These are phyloP conservation scores for Leucoagaricus sp. DNA, from an alignment of 1,284 basidiomycete species.

Conservation along the genomic window DNA sequence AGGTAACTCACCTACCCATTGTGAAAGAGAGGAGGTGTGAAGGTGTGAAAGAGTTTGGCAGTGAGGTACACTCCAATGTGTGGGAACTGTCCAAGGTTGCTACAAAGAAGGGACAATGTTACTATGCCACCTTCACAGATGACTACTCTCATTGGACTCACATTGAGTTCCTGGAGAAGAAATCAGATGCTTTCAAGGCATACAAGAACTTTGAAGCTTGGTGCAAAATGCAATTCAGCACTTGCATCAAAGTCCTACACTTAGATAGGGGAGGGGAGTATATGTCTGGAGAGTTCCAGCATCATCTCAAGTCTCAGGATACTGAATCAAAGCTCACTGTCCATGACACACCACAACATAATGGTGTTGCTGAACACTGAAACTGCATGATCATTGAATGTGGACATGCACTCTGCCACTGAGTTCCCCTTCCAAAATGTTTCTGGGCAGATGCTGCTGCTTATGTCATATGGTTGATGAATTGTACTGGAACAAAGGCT, in stretches of 20 bases:
- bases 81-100: conserved; percentile 34
- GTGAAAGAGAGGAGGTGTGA: not conserved
- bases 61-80: conserved; percentile 28
- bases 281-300: conserved; percentile 25
- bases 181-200: conserved; percentile 26
- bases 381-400: conserved; percentile 32
- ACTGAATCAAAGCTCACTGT: conserved; percentile 29
- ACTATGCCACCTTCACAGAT: conserved; percentile 35
- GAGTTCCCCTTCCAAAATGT: conserved; percentile 12
- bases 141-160: conserved; percentile 27
- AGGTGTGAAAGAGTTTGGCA: conserved; percentile 4
- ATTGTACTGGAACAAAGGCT: conserved; percentile 30
- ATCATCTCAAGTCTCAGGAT: conserved; percentile 28
- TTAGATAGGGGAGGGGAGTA: conserved; percentile 41
- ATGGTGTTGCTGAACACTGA: conserved; percentile 34
- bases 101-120: conserved; percentile 22
- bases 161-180: conserved; percentile 26
- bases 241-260: conserved; percentile 31
- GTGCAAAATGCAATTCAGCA: conserved; percentile 25
- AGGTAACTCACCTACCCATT: not conserved
- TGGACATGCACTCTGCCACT: conserved; percentile 31
- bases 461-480: conserved; percentile 38
- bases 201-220: conserved; percentile 32
- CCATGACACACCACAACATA: conserved; percentile 35
- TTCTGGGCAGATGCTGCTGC: conserved; percentile 12